These are phyloP conservation scores for Boletus pseudopeckii DNA, from an alignment of 768 basidiomycete species.

Conservation along the genomic window DNA sequence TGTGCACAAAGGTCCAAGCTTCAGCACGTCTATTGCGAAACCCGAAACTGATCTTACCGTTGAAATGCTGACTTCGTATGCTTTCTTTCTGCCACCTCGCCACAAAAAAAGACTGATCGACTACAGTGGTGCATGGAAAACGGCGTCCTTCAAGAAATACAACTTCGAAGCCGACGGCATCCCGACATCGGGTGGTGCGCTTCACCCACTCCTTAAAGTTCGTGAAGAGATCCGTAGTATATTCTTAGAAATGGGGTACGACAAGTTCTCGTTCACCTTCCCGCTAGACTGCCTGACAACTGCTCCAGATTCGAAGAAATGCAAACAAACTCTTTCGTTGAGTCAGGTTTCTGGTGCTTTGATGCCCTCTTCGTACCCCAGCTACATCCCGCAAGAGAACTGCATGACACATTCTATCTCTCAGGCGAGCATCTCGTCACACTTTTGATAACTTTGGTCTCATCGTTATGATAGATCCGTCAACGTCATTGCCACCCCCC, in stretches of 20 bases:
- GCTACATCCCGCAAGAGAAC: slow-evolving; percentile 95
- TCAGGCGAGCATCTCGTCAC: slow-evolving; percentile 54
- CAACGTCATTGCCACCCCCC: slow-evolving; percentile 69
- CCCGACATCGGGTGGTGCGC: slow-evolving; percentile 83
- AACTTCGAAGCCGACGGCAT: slow-evolving; percentile 97
- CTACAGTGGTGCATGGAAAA: slow-evolving; percentile 89
- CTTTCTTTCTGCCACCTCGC: background rate
- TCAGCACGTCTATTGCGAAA: slow-evolving; percentile 88
- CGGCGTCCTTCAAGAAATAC: slow-evolving; percentile 92
- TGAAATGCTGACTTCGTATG: slow-evolving; percentile 91
- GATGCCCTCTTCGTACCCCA: slow-evolving; percentile 98
- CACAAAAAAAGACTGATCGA: background rate
- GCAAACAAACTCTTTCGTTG: slow-evolving; percentile 94
- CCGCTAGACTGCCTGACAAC: background rate
- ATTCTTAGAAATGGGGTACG: slow-evolving; percentile 98
- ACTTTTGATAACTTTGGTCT: background rate
- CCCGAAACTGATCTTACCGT: slow-evolving; percentile 95
- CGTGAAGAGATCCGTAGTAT: slow-evolving; percentile 96
- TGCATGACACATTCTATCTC: slow-evolving; percentile 98
- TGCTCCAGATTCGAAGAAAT: slow-evolving; percentile 88
- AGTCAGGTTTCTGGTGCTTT: slow-evolving; percentile 99
- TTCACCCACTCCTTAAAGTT: slow-evolving; percentile 96
- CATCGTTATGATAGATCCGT: slow-evolving; percentile 60
- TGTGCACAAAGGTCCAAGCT: slow-evolving; percentile 78
- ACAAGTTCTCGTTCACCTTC: background rate